Evolutionary conservation across 345 rosid species (phyloP), one percentile per base, ranked within the genome.

Genomic region (Populus pruinosa): DNA sequence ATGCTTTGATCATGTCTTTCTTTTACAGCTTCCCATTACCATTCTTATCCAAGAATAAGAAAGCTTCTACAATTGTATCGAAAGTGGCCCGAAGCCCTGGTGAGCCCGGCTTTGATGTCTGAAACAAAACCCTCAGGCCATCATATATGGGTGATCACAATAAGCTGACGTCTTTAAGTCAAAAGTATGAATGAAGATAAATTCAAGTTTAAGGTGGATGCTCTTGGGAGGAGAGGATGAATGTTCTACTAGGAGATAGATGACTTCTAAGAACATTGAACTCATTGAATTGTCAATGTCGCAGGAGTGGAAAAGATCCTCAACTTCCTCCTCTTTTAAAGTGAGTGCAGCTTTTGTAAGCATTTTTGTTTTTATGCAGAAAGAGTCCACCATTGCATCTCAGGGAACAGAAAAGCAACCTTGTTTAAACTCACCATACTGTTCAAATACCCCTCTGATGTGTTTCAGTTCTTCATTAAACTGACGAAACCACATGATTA

Each of bases 271-370:
- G 94, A 69, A 94, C 98, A 75, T 88, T 86, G 67, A 91, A 93
- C 87, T 93, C 98, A 61, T 78, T 94, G 83, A 94, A 94, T 49
- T 88, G 93, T 91, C 94, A 82, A 93, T 86, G 79, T 94, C 97
- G 82, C 97, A 91, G 53, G 93, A 91, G 79, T 84, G 82, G 56
- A 89, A 94, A 50, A 93, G 82, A 79, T 91, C 97, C 79, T 88
- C 87, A 11, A 91, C 84, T 82, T 91, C 97, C 84, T 85, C 88
- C 16, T 89, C 96, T 11, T 86, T 84, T 63, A 89, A 77, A 70
- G 75, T 78, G 33, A 25, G 27, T 17, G 86, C 83, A 90, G 79
- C 79, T 90, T 86, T 71, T 88, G 86, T 72, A 94, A 82, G 74
- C 97, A 93, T 67, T 83, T 87, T n/a, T n/a, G n/a, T n/a, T n/a